Base-by-base conservation (phyloP, 1,139 yeast genomes). In the Yamadazyma oceani region DNA sequence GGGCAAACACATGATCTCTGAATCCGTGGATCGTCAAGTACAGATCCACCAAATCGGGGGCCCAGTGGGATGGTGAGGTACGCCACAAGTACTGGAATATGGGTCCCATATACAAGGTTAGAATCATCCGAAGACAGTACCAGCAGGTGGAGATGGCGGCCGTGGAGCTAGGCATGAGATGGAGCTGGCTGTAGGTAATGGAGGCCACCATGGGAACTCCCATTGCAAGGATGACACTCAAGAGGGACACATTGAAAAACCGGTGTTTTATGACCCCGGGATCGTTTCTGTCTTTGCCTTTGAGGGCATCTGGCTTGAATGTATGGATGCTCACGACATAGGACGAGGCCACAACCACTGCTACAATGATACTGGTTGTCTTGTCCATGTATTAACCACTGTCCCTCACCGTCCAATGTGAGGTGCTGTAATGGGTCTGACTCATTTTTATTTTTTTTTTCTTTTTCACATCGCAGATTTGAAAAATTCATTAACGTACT, bases 1-100 rank as follows among this genome's bases (percentile, higher is more conserved):
- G 98, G 0, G 95, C 97, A 45, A 86, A 71, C 0, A 87, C 41
- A 43, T 78, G 75, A 55, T 86, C 84, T 42, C 96, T 64, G 31
- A 82, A 37, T 2, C 86, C 85, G 46, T 68, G 64, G 2, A 79
- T 52, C 17, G 68, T 65, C 12, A 40, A 25, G 22, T 75, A 51
- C 35, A 61, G 60, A 3, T 43, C 46, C 19, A 22, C 13, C 49
- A 47, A 31, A 54, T 63, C 51, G 27, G 45, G 17, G 1, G 34
- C 21, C 11, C 51, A 39, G 27, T n/a, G 11, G 10, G 13, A 26
- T 11, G 26, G 27, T 17, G 28, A 30, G 13, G 19, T 23, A n/a
- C 26, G 35, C 12, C 12, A n/a, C 3, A 52, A 32, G 39, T 71
- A 64, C 35, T 80, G 77, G 4, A 66, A 46, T 2, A 85, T 51